phyloP scores from a whole-genome alignment of 345 rosid genomes.

The Viola odorata region DNA sequence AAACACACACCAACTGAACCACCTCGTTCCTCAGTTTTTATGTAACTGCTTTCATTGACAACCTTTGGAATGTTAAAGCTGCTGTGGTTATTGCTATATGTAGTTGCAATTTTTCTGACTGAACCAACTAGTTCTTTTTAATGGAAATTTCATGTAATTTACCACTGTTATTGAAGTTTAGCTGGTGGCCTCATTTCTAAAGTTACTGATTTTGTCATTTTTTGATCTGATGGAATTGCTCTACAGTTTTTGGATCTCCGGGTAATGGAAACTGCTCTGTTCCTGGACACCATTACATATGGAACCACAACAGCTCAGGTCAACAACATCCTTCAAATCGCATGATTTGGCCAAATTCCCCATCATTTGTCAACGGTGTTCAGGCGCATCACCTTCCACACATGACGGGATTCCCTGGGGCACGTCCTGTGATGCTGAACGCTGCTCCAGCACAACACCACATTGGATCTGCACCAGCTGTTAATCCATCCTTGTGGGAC shows the following conservation, averaged over 20 bases:
- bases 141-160: background rate
- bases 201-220: background rate
- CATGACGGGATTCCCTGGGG: conserved; percentile 59
- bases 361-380: conserved; percentile 59
- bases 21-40: too few relatives aligned
- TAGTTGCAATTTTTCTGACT: background rate
- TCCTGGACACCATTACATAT: conserved; percentile 53
- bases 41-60: too few relatives aligned
- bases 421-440: conserved; percentile 61
- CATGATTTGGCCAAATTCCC: conserved; percentile 81
- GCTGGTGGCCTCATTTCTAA: background rate
- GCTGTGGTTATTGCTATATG: background rate
- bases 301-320: conserved; percentile 33
- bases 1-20: too few relatives aligned
- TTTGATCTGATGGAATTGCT: background rate
- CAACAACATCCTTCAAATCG: conserved; percentile 57
- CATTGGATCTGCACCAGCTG: conserved; percentile 42
- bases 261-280: conserved; percentile 61
- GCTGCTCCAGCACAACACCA: conserved; percentile 46
- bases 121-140: background rate
- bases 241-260: conserved; percentile 67
- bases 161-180: background rate
- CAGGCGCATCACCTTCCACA: conserved; percentile 52
- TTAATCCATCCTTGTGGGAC: conserved; percentile 49
- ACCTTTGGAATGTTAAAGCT: background rate